Percentiles rank a stretch among this genome's conserved stretches.
Evolutionary conservation across 805 yeast species (phyloP).

Genomic region (Kuraishia hungarica): DNA sequence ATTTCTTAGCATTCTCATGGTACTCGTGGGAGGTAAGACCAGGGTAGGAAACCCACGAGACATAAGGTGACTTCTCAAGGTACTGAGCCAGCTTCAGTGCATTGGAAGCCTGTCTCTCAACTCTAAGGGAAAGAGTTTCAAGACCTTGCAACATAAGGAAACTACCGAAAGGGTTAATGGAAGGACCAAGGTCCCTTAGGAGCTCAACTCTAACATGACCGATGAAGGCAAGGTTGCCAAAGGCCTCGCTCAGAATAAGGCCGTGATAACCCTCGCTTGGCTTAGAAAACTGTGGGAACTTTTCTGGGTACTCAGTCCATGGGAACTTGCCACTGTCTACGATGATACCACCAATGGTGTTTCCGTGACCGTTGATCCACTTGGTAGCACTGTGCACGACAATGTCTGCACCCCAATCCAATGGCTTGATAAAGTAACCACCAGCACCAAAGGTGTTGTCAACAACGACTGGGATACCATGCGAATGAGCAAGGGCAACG

Average conservation of each 20-base stretch:
- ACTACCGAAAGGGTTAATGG: constrained; percentile 80
- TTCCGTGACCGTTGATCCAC: constrained; percentile 98
- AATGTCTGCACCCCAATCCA: constrained; percentile 86
- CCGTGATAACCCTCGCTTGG: constrained; percentile 97
- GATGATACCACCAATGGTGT: constrained; percentile 86
- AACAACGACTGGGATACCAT: constrained; percentile 85
- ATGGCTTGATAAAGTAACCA: constrained; percentile 78
- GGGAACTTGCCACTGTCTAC: constrained; percentile 91
- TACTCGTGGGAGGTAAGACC: constrained; percentile 75
- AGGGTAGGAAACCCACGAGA: constrained; percentile 86
- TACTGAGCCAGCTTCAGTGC: constrained; percentile 73
- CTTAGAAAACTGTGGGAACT: constrained; percentile 83
- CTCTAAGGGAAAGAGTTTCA: constrained; percentile 89
- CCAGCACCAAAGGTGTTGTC: constrained; percentile 98
- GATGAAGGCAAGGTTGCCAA: constrained; percentile 74
- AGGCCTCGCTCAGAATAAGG: constrained; percentile 67
- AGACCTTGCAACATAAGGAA: constrained; percentile 86
- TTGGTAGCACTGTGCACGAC: constrained; percentile 93
- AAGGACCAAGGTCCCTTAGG: constrained; percentile 88
- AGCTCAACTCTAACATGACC: constrained; percentile 77
- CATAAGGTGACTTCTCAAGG: constrained; percentile 60
- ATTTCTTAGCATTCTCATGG: constrained; percentile 78
- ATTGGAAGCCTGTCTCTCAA: constrained; percentile 84
- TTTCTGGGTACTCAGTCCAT: constrained; percentile 77
- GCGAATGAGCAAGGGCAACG: constrained; percentile 68